Evolutionary conservation across 352 stramenopile genomes (phyloP), one percentile per base, ranked within the genome.

Genomic region (Poterioochromonas sp.): DNA sequence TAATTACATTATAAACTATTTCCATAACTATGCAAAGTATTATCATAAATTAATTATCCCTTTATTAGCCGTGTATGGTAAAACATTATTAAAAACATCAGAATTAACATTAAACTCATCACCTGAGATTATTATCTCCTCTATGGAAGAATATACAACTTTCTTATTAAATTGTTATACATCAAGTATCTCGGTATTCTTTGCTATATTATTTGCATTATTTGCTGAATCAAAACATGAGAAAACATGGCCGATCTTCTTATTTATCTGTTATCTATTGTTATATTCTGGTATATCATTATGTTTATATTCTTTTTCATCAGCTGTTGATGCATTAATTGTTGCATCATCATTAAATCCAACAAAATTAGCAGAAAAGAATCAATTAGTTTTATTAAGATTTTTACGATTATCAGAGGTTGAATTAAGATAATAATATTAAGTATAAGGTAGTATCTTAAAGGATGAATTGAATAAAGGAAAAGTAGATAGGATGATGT

Each of bases 341-440:
- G 41, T 78, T 11, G 41, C 71, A 34, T 65, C 41, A 32, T 40
- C 51, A 34, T 29, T 43, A 26, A 68, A 68, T 34, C 71, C 71
- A 5, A 29, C 20, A 44, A 1, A 22, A 12, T 63, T 78, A 37
- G 71, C 71, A 12, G 1, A 34, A 64, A 51, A 44, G 3, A 69
- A 65, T 37, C 71, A 63, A 51, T 39, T 78, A 15, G 43, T 78
- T 2, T 68, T 68, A 0, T 34, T 68, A 18, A 40, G 71, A 15
- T 78, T 78, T 53, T 34, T 78, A 3, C 71, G 71, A 35, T 69
- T 29, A 37, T 12, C 11, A 12, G 71, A 78, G 20, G 3, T 54
- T 12, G 65, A 53, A 79, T 69, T 18, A 76, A 79, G 40, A 32
- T 78, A 34, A n/a, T n/a, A n/a, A n/a, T n/a, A n/a, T n/a, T n/a